These are phyloP conservation scores for Deinandra increscens DNA, from an alignment of 129 eudicot genomes.

Conservation along the genomic window DNA sequence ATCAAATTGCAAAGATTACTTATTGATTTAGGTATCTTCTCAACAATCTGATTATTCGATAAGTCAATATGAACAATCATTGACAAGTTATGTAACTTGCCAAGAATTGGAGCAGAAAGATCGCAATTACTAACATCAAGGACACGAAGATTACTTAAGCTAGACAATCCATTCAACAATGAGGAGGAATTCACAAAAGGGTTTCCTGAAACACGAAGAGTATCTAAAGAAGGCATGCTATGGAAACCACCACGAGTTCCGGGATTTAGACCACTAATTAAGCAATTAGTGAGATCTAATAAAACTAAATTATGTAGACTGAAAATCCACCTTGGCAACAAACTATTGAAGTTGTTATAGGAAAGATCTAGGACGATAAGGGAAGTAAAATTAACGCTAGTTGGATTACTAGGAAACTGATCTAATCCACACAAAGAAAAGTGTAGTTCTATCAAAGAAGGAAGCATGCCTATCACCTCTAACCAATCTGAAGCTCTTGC, in stretches of 20 bases:
- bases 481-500: conserved; percentile 14
- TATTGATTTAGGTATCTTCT: conserved; percentile 13
- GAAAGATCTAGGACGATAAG: conserved; percentile 24
- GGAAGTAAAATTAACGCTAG: conserved; percentile 14
- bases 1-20: conserved; percentile 20
- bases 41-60: conserved; percentile 13
- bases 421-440: not conserved
- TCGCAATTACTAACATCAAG: conserved; percentile 27
- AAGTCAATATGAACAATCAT: conserved; percentile 13
- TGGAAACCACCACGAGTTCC: conserved; percentile 8
- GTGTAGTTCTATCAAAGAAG: conserved; percentile 20
- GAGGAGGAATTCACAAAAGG: conserved; percentile 1
- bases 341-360: not conserved
- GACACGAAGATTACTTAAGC: conserved; percentile 15
- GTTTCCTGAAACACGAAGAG: conserved; percentile 6
- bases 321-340: conserved; percentile 17
- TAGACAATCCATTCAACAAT: not conserved
- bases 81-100: not conserved
- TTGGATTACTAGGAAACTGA: not conserved
- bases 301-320: not conserved
- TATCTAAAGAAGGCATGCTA: conserved; percentile 9
- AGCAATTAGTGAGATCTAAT: conserved; percentile 17
- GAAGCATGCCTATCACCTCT: not conserved
- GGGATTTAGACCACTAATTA: not conserved
- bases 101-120: conserved; percentile 15